Base-by-base conservation (phyloP, 768 basidiomycete genomes). In the Gyrodon lividus region DNA sequence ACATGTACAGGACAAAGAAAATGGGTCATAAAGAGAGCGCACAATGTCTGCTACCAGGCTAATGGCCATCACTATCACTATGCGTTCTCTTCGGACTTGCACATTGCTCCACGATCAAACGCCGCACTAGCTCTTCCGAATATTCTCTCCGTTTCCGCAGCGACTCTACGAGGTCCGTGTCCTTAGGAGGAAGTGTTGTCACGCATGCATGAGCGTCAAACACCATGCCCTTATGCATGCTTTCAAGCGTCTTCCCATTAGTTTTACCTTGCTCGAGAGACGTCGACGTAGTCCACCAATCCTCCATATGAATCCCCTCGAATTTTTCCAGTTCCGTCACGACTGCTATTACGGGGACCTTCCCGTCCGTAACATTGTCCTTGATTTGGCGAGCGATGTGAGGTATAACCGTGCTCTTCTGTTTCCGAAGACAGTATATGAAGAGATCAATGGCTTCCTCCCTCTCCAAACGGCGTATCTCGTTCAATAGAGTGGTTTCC, bases 191-290 rank as follows among this genome's bases (percentile, higher is more conserved):
- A 9, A 67, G 40, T 5, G 72, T 71, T 6, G 74, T 76, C 42
- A 77, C 58, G 45, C 76, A 77, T 4, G 68, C 74, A 16, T 72
- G 66, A 7, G 62, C 73, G 6, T 64, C 44, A 2, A 75, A 74
- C 8, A 35, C 31, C 58, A 71, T 69, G 2, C 43, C 43, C 31
- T 55, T 13, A 24, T 59, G 56, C 44, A 38, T 49, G 2, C 14
- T 35, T 30, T 64, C 63, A 13, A 77, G 70, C 3, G 5, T 33
- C n/a, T 38, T 34, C 45, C 70, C 61, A 37, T 77, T 77, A 17
- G 54, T 56, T 16, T 7, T 9, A 1, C 52, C 54, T 12, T 22
- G 41, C 4, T 14, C 59, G 6, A 48, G 35, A 3, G 37, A 22
- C 4, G 20, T 39, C 2, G 37, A 22, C 4, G 20, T 39, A 23